These are phyloP conservation scores for Penicillium nordicum DNA, from an alignment of 2,329 filamentous ascomycete genomes.

Conservation along the genomic window DNA sequence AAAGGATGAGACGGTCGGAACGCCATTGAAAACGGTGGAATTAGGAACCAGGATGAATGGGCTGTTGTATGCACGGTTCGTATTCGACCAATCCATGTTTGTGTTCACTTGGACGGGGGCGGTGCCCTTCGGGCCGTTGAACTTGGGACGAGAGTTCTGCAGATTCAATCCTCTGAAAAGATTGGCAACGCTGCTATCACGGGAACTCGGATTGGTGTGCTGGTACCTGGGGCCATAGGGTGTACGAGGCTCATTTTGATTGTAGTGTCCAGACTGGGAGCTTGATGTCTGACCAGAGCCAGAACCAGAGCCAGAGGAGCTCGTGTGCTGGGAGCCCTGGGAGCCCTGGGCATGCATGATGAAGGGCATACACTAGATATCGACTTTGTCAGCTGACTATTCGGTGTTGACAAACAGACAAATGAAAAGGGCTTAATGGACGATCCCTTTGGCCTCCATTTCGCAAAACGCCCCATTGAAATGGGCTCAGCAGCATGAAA, in stretches of 20 bases:
- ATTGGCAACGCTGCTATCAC: slow-evolving; percentile 24
- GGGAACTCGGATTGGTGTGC: slow-evolving; percentile 13
- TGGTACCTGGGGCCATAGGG: slow-evolving; percentile 24
- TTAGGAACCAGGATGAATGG: slow-evolving; percentile 34
- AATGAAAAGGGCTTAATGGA: neutral
- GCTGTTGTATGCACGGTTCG: slow-evolving; percentile 30
- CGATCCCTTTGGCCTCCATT: neutral
- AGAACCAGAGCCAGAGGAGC: slow-evolving; percentile 19
- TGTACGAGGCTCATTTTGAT: slow-evolving; percentile 27
- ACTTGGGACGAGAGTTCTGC: slow-evolving; percentile 31
- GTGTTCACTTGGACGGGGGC: slow-evolving; percentile 25
- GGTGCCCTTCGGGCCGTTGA: slow-evolving; percentile 25
- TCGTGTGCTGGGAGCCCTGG: slow-evolving; percentile 24
- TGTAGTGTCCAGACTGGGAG: slow-evolving; percentile 23
- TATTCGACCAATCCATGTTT: slow-evolving; percentile 27
- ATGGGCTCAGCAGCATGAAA: slow-evolving; percentile 4
- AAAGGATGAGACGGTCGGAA: slow-evolving; percentile 30
- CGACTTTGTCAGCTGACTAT: neutral
- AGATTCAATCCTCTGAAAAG: slow-evolving; percentile 27
- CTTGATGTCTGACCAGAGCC: slow-evolving; percentile 24
- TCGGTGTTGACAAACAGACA: neutral
- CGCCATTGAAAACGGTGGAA: slow-evolving; percentile 31
- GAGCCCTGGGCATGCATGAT: slow-evolving; percentile 27
- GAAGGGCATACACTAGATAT: neutral
- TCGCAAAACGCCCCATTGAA: neutral